phyloP scores from a whole-genome alignment of 176 grass and related monocot species.

The Bothriochloa decipiens region DNA sequence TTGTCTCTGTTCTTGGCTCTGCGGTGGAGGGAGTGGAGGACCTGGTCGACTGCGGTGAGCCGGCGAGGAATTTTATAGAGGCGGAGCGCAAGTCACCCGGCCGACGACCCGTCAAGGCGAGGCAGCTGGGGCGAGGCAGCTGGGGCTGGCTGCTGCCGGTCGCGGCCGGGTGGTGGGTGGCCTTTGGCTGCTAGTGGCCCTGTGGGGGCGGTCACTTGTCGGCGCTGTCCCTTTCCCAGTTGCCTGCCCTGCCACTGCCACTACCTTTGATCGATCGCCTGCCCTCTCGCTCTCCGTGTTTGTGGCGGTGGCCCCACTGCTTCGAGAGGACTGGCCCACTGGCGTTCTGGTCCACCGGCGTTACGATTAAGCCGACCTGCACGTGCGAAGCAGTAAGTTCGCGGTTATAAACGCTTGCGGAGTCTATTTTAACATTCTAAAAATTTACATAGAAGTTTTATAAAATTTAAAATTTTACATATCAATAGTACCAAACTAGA shows the following conservation, averaged over 20 bases:
- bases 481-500: too few species aligned
- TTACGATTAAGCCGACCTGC: too few species aligned
- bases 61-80: conserved; percentile 30
- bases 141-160: not conserved
- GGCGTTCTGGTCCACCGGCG: not conserved
- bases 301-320: not conserved
- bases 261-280: not conserved
- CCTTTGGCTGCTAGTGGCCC: conserved; percentile 3
- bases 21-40: not conserved
- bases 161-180: conserved; percentile 19
- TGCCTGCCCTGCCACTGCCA: not conserved
- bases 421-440: too few species aligned
- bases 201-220: not conserved
- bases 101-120: not conserved
- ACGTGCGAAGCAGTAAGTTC: too few species aligned
- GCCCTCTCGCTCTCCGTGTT: not conserved
- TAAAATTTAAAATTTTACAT: too few species aligned
- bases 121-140: too few species aligned
- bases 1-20: not conserved
- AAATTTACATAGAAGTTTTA: too few species aligned
- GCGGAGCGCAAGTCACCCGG: not conserved
- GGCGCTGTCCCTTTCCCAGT: conserved; percentile 20
- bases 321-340: not conserved
- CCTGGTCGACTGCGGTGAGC: not conserved
- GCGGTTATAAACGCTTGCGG: too few species aligned